Percentiles rank a stretch among this genome's conserved stretches.
Evolutionary conservation across 306 rosid genomes (phyloP).

Genomic region (Senna tora): DNA sequence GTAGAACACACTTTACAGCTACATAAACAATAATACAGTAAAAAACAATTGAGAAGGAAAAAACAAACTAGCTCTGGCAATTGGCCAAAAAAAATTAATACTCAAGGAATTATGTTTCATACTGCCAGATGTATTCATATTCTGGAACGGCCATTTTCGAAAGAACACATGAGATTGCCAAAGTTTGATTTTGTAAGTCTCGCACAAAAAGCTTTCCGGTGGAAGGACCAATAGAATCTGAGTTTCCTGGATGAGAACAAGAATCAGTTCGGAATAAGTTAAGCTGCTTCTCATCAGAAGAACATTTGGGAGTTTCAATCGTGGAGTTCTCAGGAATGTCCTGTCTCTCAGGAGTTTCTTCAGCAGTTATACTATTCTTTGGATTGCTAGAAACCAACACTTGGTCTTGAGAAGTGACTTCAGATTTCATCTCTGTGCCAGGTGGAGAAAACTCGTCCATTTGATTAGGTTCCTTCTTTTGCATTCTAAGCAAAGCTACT

Average conservation of each 20-base stretch:
- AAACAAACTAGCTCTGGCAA: conserved; percentile 33
- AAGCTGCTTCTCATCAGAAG: conserved; percentile 47
- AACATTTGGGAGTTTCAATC: conserved; percentile 42
- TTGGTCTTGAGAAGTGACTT: conserved; percentile 53
- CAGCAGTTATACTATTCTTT: conserved; percentile 49
- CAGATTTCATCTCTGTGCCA: conserved; percentile 51
- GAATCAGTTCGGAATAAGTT: conserved; percentile 38
- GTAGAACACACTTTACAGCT: conserved; percentile 30
- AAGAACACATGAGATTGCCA: conserved; percentile 43
- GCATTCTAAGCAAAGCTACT: conserved; percentile 78
- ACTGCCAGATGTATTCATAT: conserved; percentile 86
- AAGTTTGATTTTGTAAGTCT: conserved; percentile 47
- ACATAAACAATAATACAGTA: conserved; percentile 15
- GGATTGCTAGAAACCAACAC: conserved; percentile 45
- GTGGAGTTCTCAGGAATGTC: conserved; percentile 46
- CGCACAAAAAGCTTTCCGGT: conserved; percentile 48
- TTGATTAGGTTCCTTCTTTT: conserved; percentile 64
- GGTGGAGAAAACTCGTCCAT: conserved; percentile 52
- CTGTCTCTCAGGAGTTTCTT: conserved; percentile 46
- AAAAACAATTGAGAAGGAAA: conserved; percentile 27
- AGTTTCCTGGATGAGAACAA: conserved; percentile 43
- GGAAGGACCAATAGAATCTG: conserved; percentile 41
- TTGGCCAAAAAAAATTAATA: background rate
- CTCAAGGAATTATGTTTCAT: conserved; percentile 42
- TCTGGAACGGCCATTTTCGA: conserved; percentile 67